Conservation (phyloP, 2,329 filamentous ascomycete species). For the Talaromyces rugulosus region DNA sequence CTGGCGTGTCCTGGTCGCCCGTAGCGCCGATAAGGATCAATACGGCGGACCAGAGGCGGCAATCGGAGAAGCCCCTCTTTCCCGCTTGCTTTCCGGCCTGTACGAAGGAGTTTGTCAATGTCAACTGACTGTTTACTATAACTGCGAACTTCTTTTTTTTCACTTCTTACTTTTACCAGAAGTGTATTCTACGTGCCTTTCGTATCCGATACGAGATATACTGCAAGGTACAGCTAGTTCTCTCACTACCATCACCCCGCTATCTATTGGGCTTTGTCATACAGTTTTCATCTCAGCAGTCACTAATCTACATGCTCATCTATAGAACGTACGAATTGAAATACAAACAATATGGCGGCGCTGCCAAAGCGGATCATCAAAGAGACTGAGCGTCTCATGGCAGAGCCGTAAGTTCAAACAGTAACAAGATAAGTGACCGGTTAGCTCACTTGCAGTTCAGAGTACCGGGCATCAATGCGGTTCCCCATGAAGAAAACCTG, state of each 20-base stretch:
- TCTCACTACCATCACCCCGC: neutral
- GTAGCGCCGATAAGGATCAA: neutral
- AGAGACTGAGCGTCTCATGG: conserved; percentile 95
- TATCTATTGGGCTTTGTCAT: neutral
- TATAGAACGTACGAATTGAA: neutral
- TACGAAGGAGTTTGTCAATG: neutral
- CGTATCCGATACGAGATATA: neutral
- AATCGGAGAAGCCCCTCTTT: conserved; percentile 8
- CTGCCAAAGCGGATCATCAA: conserved; percentile 97
- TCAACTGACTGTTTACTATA: neutral
- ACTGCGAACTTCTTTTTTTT: neutral
- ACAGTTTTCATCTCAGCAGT: neutral
- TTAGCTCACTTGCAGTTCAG: conserved; percentile 43
- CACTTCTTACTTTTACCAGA: neutral
- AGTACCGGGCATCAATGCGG: conserved; percentile 90
- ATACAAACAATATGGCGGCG: conserved; percentile 46
- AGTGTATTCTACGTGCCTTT: neutral
- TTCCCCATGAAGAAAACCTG: conserved; percentile 95
- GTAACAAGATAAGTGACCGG: neutral
- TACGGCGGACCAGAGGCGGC: neutral
- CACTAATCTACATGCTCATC: neutral
- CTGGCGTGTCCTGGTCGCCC: neutral
- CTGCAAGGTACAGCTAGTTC: neutral
- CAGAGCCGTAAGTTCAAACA: conserved; percentile 75
- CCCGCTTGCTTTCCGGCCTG: neutral